Evolutionary conservation across 805 yeast genomes (phyloP).

Genomic region (Saccharomycopsis oosterbeekiorum): DNA sequence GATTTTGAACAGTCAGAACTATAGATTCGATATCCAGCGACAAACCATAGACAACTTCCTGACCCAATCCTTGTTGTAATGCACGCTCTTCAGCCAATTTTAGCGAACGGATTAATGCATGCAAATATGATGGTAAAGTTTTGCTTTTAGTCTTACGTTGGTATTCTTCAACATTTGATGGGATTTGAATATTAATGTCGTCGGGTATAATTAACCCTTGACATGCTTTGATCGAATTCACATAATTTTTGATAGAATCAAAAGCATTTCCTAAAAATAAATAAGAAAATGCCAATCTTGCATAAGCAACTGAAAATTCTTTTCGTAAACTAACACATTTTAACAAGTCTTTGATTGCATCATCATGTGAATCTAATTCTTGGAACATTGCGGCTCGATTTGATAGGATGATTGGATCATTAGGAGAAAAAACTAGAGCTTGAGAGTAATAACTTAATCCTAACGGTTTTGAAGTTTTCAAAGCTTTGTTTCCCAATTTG

Average conservation of each 20-base stretch:
- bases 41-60: conserved; percentile 1
- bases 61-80: conserved; percentile 14
- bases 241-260: conserved; percentile 29
- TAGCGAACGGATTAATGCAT: conserved; percentile 2
- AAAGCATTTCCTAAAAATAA: conserved; percentile 30
- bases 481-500: conserved; percentile 77
- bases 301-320: conserved; percentile 30
- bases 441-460: conserved; percentile 31
- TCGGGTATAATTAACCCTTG: conserved; percentile 16
- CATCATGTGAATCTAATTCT: conserved; percentile 27
- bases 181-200: neutral
- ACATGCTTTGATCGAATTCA: conserved; percentile 25
- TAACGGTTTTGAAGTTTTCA: conserved; percentile 55
- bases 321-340: conserved; percentile 27
- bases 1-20: neutral
- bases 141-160: conserved; percentile 4
- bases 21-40: conserved; percentile 4
- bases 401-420: conserved; percentile 27
- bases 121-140: conserved; percentile 11
- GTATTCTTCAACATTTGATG: conserved; percentile 2
- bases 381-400: conserved; percentile 34
- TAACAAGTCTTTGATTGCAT: conserved; percentile 29
- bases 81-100: conserved; percentile 14
- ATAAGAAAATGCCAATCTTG: conserved; percentile 30
- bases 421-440: conserved; percentile 28